These are phyloP conservation scores for Amanita rubescens DNA, from an alignment of 768 basidiomycete species.

Conservation along the genomic window DNA sequence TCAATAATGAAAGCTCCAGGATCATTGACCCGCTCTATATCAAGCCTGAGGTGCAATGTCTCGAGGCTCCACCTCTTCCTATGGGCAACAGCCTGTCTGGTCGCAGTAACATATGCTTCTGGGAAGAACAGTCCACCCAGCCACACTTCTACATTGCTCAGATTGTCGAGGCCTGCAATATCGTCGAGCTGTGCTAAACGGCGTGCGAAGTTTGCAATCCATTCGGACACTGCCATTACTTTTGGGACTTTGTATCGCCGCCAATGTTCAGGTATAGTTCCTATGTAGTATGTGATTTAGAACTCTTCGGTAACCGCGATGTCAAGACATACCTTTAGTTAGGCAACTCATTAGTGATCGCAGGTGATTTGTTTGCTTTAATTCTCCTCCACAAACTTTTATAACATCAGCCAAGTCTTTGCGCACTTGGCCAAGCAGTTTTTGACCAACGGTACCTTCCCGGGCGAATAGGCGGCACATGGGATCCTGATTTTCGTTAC, in stretches of 20 bases:
- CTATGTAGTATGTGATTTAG: constrained; percentile 30
- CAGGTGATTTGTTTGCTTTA: constrained; percentile 95
- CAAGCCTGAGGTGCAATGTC: constrained; percentile 71
- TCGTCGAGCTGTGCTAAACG: constrained; percentile 79
- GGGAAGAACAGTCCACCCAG: constrained; percentile 95
- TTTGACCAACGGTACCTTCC: constrained; percentile 75
- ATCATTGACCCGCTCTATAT: constrained; percentile 74
- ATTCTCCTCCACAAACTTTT: constrained; percentile 75
- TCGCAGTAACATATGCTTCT: constrained; percentile 93
- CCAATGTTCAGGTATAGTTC: constrained; percentile 87
- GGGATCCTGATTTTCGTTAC: constrained; percentile 72
- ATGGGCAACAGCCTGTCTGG: constrained; percentile 93
- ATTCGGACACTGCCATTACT: constrained; percentile 73
- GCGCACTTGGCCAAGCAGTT: constrained; percentile 70
- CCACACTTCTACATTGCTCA: constrained; percentile 76
- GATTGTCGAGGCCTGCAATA: constrained; percentile 56
- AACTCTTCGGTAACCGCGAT: background rate
- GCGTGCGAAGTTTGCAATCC: constrained; percentile 76
- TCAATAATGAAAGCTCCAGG: constrained; percentile 80
- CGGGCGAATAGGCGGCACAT: constrained; percentile 84
- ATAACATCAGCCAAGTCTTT: constrained; percentile 77
- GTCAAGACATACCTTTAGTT: constrained; percentile 62
- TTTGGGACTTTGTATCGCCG: constrained; percentile 81
- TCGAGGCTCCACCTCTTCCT: constrained; percentile 90
- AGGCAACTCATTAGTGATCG: constrained; percentile 85